phyloP scores from a whole-genome alignment of 169 alveolate species.

The Cryptosporidium tyzzeri region DNA sequence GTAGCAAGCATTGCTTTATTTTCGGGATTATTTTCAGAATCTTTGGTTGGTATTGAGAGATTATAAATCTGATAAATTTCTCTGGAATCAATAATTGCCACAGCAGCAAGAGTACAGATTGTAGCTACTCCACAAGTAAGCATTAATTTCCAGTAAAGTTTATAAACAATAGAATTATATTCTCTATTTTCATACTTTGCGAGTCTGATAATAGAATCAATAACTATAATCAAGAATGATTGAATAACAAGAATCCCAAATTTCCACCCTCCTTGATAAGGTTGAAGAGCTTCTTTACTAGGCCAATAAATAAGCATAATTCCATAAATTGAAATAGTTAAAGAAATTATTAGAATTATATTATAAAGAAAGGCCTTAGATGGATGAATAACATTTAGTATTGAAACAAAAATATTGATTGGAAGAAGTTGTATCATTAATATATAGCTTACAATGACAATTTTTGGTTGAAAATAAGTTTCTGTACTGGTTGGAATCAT shows the following conservation, averaged over 20 bases:
- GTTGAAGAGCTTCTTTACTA: constrained; percentile 66
- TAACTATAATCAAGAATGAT: constrained; percentile 16
- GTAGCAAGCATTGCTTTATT: constrained; percentile 47
- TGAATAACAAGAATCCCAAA: constrained; percentile 41
- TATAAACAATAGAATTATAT: constrained; percentile 52
- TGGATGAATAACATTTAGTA: constrained; percentile 43
- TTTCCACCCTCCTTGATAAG: constrained; percentile 75
- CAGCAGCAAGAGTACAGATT: constrained; percentile 71
- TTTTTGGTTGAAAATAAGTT: constrained; percentile 66
- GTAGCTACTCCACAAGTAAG: constrained; percentile 65
- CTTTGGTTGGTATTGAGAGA: constrained; percentile 40
- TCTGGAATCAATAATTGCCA: constrained; percentile 67
- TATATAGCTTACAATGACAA: constrained; percentile 56
- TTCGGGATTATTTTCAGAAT: constrained; percentile 60
- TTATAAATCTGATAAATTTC: constrained; percentile 68
- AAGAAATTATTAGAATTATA: constrained; percentile 1
- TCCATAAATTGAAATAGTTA: constrained; percentile 43
- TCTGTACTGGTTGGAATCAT: constrained; percentile 55
- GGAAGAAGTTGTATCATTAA: constrained; percentile 43
- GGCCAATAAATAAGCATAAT: constrained; percentile 74
- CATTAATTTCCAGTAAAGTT: constrained; percentile 64
- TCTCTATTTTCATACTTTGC: constrained; percentile 63
- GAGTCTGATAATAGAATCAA: constrained; percentile 41
- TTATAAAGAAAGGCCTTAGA: constrained; percentile 26
- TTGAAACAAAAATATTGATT: constrained; percentile 15